These are phyloP conservation scores for Colletotrichum sp. DNA, from an alignment of 2,329 filamentous ascomycete species.

Conservation along the genomic window DNA sequence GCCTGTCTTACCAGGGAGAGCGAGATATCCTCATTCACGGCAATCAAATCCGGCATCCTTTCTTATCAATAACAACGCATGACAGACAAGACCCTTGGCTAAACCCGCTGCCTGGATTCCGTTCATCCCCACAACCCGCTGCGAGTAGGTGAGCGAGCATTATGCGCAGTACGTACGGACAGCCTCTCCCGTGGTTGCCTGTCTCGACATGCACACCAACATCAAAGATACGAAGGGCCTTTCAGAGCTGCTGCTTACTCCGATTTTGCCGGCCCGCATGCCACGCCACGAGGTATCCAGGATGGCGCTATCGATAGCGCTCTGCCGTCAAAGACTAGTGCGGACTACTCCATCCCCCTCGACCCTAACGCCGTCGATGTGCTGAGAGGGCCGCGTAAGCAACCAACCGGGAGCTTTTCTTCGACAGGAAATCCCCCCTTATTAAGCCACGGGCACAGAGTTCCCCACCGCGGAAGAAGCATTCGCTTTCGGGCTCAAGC, in stretches of 20 bases:
- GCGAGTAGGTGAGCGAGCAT: neutral
- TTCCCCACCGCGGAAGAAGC: constrained; percentile 4
- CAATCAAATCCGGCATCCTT: constrained; percentile 1
- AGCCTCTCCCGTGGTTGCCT: neutral
- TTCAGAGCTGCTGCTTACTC: neutral
- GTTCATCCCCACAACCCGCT: constrained; percentile 9
- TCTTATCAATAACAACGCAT: neutral
- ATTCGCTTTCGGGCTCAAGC: constrained; percentile 8
- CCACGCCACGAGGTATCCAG: constrained; percentile 14
- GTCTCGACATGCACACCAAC: neutral
- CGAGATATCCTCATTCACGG: neutral
- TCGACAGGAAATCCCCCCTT: neutral
- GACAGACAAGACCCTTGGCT: neutral
- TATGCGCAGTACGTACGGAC: neutral
- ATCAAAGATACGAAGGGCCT: neutral
- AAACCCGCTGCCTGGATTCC: neutral
- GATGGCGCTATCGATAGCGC: constrained; percentile 16
- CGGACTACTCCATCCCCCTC: neutral
- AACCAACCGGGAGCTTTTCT: neutral
- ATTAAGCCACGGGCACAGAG: neutral
- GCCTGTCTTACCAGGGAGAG: neutral
- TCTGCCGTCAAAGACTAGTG: constrained; percentile 8
- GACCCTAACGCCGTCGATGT: neutral
- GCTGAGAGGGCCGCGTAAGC: constrained; percentile 16
- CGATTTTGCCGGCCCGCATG: constrained; percentile 13